Conservation (phyloP, 495 filamentous ascomycete genomes). For the Penicillium cosmopolitanum region DNA sequence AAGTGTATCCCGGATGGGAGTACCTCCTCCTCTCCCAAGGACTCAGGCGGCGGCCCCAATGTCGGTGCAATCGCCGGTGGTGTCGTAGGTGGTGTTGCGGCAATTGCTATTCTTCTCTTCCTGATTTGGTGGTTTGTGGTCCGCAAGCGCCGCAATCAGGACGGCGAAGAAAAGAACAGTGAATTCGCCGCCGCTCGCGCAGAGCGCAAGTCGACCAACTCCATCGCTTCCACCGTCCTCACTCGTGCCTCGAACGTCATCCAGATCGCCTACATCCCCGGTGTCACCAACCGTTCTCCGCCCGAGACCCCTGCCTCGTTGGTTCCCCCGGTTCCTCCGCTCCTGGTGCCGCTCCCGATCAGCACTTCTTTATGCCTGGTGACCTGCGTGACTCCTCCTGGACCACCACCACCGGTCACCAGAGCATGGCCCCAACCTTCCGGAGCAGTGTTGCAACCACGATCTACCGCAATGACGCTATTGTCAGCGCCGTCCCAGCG, state of each 20-base stretch:
- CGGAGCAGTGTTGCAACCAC: constrained; percentile 88
- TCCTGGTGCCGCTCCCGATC: constrained; percentile 75
- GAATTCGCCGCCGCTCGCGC: constrained; percentile 68
- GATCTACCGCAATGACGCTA: constrained; percentile 85
- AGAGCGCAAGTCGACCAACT: constrained; percentile 85
- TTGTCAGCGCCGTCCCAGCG: constrained; percentile 78
- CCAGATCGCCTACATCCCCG: constrained; percentile 98
- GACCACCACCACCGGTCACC: constrained; percentile 67
- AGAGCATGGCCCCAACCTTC: constrained; percentile 63
- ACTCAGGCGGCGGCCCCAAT: constrained; percentile 56
- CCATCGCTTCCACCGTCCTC: constrained; percentile 92
- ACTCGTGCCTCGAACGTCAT: constrained; percentile 98
- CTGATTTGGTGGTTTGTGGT: constrained; percentile 87
- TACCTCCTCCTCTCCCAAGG: constrained; percentile 28
- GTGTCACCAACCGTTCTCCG: constrained; percentile 90
- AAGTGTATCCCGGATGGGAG: constrained; percentile 54
- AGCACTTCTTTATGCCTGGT: constrained; percentile 92
- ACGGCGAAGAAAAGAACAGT: constrained; percentile 55
- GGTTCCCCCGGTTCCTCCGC: constrained; percentile 88
- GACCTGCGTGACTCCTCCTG: constrained; percentile 88
- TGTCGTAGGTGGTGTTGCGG: constrained; percentile 74
- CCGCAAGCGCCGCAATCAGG: constrained; percentile 68
- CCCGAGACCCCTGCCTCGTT: constrained; percentile 81
- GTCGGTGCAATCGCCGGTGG: constrained; percentile 84
- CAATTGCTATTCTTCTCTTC: constrained; percentile 70